Evolutionary conservation across 1,139 yeast genomes (phyloP).

Genomic region (Debaryomyces subglobosus): DNA sequence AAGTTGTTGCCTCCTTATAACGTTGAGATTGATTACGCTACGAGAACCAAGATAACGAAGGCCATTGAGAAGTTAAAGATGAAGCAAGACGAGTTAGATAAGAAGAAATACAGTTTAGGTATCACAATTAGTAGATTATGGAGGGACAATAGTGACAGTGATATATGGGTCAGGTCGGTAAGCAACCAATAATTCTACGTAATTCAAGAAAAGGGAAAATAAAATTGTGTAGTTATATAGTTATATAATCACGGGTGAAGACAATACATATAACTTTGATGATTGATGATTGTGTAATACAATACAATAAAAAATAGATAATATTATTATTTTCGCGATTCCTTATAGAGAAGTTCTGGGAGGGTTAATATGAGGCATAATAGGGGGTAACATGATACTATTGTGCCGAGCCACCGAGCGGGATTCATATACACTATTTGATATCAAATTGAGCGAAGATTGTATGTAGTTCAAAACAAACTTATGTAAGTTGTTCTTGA

Average conservation of each 20-base stretch:
- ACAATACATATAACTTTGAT: neutral
- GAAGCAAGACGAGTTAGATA: conserved; percentile 48
- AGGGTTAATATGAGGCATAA: neutral
- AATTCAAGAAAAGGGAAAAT: neutral
- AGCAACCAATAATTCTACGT: conserved; percentile 9
- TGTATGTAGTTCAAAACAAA: conserved; percentile 19
- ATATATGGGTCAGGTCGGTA: conserved; percentile 45
- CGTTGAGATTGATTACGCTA: conserved; percentile 48
- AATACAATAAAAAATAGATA: neutral
- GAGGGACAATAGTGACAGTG: conserved; percentile 48
- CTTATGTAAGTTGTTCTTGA: conserved; percentile 20
- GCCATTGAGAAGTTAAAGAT: conserved; percentile 47
- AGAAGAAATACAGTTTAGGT: conserved; percentile 48
- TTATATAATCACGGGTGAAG: conserved; percentile 1
- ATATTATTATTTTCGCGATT: neutral
- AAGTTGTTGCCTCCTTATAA: conserved; percentile 50
- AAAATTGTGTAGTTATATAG: neutral
- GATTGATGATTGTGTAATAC: neutral
- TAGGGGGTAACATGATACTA: conserved; percentile 5
- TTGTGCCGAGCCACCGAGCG: conserved; percentile 3
- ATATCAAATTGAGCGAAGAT: conserved; percentile 7
- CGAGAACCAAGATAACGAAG: conserved; percentile 42
- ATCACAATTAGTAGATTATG: conserved; percentile 48
- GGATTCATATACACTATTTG: neutral
- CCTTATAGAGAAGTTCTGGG: neutral